Evolutionary conservation across 768 basidiomycete genomes (phyloP).

Genomic region (Nidularia pulvinata): DNA sequence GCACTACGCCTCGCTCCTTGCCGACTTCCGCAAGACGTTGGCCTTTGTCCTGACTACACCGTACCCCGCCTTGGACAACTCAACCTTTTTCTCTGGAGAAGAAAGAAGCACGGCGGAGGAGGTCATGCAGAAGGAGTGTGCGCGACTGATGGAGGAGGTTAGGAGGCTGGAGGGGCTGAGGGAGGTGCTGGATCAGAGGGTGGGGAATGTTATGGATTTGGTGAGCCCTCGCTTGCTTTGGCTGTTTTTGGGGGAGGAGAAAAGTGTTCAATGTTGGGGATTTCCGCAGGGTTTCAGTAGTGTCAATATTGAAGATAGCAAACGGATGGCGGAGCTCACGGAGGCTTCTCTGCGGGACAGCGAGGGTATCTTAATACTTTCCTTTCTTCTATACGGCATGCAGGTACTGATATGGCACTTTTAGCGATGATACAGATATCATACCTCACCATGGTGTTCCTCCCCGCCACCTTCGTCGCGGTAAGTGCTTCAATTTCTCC

Average conservation of each 20-base stretch:
- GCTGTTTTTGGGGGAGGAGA: conserved; percentile 24
- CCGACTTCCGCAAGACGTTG: conserved; percentile 52
- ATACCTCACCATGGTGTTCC: conserved; percentile 46
- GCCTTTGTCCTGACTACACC: conserved; percentile 44
- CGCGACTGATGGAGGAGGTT: conserved; percentile 39
- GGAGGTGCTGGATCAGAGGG: conserved; percentile 28
- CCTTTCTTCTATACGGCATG: neutral
- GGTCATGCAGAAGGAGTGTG: conserved; percentile 33
- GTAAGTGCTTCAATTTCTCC: conserved; percentile 14
- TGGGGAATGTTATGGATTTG: conserved; percentile 42
- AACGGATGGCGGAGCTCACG: conserved; percentile 41
- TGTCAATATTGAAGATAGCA: conserved; percentile 50
- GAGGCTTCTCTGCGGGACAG: conserved; percentile 38
- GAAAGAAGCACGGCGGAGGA: neutral
- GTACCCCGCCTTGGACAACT: conserved; percentile 43
- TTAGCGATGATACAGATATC: conserved; percentile 37
- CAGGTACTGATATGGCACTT: neutral
- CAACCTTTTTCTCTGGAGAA: neutral
- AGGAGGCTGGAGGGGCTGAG: conserved; percentile 34
- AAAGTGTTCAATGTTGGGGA: neutral
- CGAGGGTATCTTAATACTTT: conserved; percentile 10
- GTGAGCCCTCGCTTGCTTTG: conserved; percentile 13
- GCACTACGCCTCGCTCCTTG: conserved; percentile 51
- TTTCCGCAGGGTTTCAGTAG: conserved; percentile 29
- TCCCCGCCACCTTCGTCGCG: conserved; percentile 42